A percentile compares a stretch with the other conserved stretches of the same genome.
Evolutionary conservation across 2,329 filamentous ascomycete genomes (phyloP).

Genomic region (Rhynchosporium agropyri): DNA sequence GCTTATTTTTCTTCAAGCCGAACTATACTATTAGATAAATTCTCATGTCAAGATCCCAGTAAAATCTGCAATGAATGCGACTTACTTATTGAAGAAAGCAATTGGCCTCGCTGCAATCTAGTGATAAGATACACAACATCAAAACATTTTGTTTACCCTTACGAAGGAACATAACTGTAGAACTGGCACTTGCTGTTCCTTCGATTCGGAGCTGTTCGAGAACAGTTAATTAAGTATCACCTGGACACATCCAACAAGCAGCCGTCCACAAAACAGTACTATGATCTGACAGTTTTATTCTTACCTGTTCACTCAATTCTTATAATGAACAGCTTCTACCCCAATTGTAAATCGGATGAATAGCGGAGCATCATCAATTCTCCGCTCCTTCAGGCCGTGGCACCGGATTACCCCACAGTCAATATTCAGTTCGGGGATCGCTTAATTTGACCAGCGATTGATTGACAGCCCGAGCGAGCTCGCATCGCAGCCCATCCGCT

Average conservation of each 20-base stretch:
- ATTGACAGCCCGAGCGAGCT: constrained; percentile 18
- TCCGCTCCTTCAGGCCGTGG: not conserved
- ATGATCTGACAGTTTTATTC: not conserved
- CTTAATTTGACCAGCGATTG: constrained; percentile 6
- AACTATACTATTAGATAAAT: too few relatives aligned
- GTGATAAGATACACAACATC: too few relatives aligned
- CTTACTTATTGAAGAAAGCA: too few relatives aligned
- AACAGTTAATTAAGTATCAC: not conserved
- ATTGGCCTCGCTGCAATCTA: too few relatives aligned
- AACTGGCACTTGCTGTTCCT: too few relatives aligned
- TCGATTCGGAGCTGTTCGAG: constrained; percentile 1
- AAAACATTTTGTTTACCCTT: too few relatives aligned
- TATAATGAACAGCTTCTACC: not conserved
- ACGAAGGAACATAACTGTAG: too few relatives aligned
- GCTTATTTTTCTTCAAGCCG: too few relatives aligned
- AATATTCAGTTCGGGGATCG: constrained; percentile 1
- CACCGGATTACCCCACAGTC: constrained; percentile 18
- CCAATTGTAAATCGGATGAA: not conserved
- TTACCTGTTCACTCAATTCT: not conserved
- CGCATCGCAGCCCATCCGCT: constrained; percentile 5
- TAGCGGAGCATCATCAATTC: not conserved
- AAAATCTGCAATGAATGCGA: too few relatives aligned
- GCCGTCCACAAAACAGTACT: not conserved
- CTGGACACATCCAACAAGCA: not conserved
- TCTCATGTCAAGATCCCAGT: too few relatives aligned